phyloP scores from a whole-genome alignment of 805 yeast genomes.

The Vanderwaltozyma verrucispora region DNA sequence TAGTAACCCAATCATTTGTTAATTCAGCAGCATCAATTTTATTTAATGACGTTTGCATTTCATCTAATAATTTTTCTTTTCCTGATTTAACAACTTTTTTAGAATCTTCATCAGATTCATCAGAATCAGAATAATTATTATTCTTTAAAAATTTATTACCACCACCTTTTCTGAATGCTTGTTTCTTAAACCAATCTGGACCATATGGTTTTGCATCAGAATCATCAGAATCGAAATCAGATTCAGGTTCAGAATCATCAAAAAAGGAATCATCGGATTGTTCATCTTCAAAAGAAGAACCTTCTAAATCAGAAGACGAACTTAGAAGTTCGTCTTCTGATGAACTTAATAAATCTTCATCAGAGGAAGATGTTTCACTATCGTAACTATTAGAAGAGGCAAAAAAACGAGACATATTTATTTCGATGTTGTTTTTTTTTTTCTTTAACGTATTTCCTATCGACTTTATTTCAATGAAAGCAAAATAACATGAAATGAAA shows the following conservation, averaged over 20 bases:
- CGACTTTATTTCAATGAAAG: too few species aligned
- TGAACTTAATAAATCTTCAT: slow-evolving; percentile 35
- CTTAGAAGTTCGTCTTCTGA: slow-evolving; percentile 30
- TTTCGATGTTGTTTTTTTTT: not conserved
- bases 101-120: slow-evolving; percentile 50
- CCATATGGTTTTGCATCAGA: slow-evolving; percentile 34
- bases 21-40: slow-evolving; percentile 59
- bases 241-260: slow-evolving; percentile 28
- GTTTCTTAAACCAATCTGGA: slow-evolving; percentile 36
- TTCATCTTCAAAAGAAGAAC: slow-evolving; percentile 19
- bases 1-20: slow-evolving; percentile 69
- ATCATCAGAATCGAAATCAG: slow-evolving; percentile 35
- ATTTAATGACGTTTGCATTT: slow-evolving; percentile 57
- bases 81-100: slow-evolving; percentile 87
- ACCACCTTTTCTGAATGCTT: slow-evolving; percentile 30
- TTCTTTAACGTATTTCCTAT: not conserved
- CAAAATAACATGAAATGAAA: too few species aligned
- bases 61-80: slow-evolving; percentile 85
- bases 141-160: slow-evolving; percentile 29
- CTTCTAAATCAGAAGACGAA: slow-evolving; percentile 6
- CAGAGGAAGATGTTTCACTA: slow-evolving; percentile 35
- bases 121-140: slow-evolving; percentile 30
- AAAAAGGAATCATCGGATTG: slow-evolving; percentile 30
- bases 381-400: slow-evolving; percentile 49
- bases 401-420: slow-evolving; percentile 70